Base-by-base conservation (phyloP, 208 protist species). In the Acanthamoeba royreba region DNA sequence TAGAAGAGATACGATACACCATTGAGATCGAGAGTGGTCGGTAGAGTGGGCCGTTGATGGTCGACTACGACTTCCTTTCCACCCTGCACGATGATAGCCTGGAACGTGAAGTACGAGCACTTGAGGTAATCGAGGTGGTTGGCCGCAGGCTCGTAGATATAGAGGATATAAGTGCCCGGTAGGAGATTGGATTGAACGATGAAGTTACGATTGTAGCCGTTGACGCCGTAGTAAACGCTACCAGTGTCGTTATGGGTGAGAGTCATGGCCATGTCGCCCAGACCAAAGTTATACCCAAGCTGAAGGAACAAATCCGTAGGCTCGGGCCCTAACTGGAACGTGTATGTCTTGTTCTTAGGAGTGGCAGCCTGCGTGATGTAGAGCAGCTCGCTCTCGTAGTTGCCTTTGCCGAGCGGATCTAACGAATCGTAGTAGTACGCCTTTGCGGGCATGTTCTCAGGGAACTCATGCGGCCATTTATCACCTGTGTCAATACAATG, bases 71-170 rank as follows among this genome's bases (percentile, higher is more conserved):
- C n/a, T 31, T 47, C 40, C 22, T 52, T 55, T 19, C 88, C 63
- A 45, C 63, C 85, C 61, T 91, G 52, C 13, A 83, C 69, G 42
- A 93, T 61, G 88, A 46, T 33, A 25, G 45, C 66, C 63, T 69
- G 43, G 46, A 93, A 93, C 31, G 88, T 93, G 88, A 93, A 93
- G 88, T 93, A 93, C 31, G 63, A 58, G 88, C 88, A 93, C 63
- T 83, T 83, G 47, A 93, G 43, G 63, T 58, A 55, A 28, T 83
- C 63, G 42, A 43, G 33, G 88, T 93, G 88, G 45, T 77, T 83
- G 19, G 28, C 63, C n/a, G 43, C 63, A 4, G 88, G 58, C 88
- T 93, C 63, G 69, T 93, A 93, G 69, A 93, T 79, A 35, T 53
- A 45, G 33, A 93, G 69, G 47, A 83, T 35, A 47, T 93, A 93